Base-by-base conservation (phyloP, 2,329 filamentous ascomycete species). In the Sclerotinia glacialis region DNA sequence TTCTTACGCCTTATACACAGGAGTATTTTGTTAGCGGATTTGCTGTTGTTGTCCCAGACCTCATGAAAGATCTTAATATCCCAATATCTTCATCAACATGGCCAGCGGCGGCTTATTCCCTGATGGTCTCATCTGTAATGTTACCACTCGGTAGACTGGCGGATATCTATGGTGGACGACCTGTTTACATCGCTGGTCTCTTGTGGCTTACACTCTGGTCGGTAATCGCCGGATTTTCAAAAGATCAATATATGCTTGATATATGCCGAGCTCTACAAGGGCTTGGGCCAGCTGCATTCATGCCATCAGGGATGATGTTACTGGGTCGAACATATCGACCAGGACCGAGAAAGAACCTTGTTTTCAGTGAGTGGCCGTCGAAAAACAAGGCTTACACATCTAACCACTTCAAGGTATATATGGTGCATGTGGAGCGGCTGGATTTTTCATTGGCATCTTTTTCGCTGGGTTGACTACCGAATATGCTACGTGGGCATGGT, bases 11-110 rank as follows among this genome's bases (percentile, higher is more conserved):
- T 37, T 34, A 53, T 34, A 2, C 11, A 21, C 65, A 81, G 78
- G 86, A 88, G 75, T 88, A 85, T 74, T 85, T 85, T 68, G 81
- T 93, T 65, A 89, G 86, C 50, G 91, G 91, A 49, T 94, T 93
- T 76, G 83, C 82, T 69, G 87, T 88, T 72, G 83, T 93, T 26
- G 77, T 92, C 0, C 90, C 91, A 1, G 84, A 83, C 0, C 77
- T 93, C 1, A 80, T 86, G 12, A 74, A 76, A 12, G 82, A 84
- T 1, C 82, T 93, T 5, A 65, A 85, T 46, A 91, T 93, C 47
- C 86, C 89, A 0, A 81, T 76, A 74, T 81, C 72, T 56, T 85
- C 72, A 72, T 83, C 72, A 77, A 90, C 78, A 78, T 90, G 85
- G 89, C 88, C 76, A 73, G 85, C 77, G 77, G 86, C 77, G 70